phyloP scores from a whole-genome alignment of 345 rosid species.

The Ailanthus altissimus region DNA sequence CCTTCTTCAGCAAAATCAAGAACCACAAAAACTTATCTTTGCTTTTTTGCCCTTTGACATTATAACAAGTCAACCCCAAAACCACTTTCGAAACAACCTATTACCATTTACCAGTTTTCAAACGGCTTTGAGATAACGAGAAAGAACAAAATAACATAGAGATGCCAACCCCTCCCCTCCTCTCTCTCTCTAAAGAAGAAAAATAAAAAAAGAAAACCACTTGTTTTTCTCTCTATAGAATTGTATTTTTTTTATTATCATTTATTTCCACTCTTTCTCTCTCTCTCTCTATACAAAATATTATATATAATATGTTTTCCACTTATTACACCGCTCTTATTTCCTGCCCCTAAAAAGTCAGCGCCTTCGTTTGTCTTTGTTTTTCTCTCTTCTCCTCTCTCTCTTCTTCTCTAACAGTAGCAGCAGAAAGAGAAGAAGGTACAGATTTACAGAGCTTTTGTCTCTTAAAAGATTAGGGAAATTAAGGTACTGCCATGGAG shows the following conservation, averaged over 20 bases:
- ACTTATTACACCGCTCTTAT: slow-evolving; percentile 34
- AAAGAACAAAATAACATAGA: slow-evolving; percentile 61
- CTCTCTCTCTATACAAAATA: slow-evolving; percentile 15
- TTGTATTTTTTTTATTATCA: not conserved
- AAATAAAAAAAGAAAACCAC: too few species aligned
- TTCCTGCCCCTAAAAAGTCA: slow-evolving; percentile 60
- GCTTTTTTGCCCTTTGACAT: slow-evolving; percentile 50
- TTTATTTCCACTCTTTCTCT: slow-evolving; percentile 22
- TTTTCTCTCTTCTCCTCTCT: slow-evolving; percentile 19
- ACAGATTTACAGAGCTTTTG: slow-evolving; percentile 39
- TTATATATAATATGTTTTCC: slow-evolving; percentile 31
- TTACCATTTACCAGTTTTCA: slow-evolving; percentile 37
- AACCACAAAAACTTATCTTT: not conserved
- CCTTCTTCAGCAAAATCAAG: not conserved
- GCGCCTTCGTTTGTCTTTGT: slow-evolving; percentile 62
- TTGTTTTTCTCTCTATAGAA: slow-evolving; percentile 29
- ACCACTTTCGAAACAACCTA: slow-evolving; percentile 32
- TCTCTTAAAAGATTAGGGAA: slow-evolving; percentile 22
- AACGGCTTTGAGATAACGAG: slow-evolving; percentile 17
- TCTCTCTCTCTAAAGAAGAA: slow-evolving; percentile 8
- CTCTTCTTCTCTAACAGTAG: slow-evolving; percentile 30
- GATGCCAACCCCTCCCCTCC: slow-evolving; percentile 39
- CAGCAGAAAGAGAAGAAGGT: slow-evolving; percentile 22
- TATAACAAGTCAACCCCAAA: slow-evolving; percentile 47
- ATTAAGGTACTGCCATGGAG: slow-evolving; percentile 41